phyloP scores from a whole-genome alignment of 2,329 filamentous ascomycete species.

The Microascus cirrosus region DNA sequence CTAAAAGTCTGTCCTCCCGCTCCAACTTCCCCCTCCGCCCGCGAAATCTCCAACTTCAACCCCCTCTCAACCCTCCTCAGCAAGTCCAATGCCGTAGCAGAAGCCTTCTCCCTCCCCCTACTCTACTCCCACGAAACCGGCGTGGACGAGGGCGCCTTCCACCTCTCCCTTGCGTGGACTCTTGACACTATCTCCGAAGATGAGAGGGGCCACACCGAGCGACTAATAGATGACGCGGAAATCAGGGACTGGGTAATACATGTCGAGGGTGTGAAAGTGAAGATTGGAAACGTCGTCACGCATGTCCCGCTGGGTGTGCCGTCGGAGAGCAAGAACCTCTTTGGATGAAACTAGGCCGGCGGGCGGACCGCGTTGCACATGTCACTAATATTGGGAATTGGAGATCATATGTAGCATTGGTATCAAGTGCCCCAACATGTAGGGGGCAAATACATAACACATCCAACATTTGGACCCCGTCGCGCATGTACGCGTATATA shows the following conservation, averaged over 20 bases:
- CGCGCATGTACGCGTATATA: not conserved
- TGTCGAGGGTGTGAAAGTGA: conserved; percentile 56
- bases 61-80: conserved; percentile 52
- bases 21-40: conserved; percentile 1
- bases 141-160: conserved; percentile 48
- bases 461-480: not conserved
- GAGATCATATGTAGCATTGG: too few relatives aligned
- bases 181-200: conserved; percentile 31
- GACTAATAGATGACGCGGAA: conserved; percentile 11
- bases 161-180: conserved; percentile 84
- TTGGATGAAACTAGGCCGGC: not conserved
- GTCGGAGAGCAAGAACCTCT: not conserved
- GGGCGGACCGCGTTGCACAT: too few relatives aligned
- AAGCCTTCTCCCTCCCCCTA: conserved; percentile 51
- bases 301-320: not conserved
- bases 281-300: conserved; percentile 59
- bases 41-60: conserved; percentile 10
- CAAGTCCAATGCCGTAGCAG: conserved; percentile 54
- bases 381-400: too few relatives aligned
- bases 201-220: conserved; percentile 23
- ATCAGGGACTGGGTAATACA: conserved; percentile 33
- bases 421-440: not conserved
- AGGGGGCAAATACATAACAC: not conserved
- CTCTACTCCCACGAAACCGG: conserved; percentile 45
- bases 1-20: conserved; percentile 40